phyloP scores from a whole-genome alignment of 192 early-diverging fungal species.

The Coemansia asiatica region DNA sequence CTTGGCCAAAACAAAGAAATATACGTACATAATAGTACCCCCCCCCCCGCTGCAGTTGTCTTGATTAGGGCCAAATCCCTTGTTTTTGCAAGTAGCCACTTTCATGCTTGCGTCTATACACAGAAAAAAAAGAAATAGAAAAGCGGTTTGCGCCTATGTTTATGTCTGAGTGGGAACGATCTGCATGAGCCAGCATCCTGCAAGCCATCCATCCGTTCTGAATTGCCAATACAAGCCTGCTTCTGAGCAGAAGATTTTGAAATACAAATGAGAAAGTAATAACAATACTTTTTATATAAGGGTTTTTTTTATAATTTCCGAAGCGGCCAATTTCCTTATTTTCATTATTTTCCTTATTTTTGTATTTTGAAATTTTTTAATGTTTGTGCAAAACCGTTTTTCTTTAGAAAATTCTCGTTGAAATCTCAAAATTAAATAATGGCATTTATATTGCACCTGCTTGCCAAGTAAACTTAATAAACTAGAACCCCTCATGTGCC shows the following conservation, averaged over 20 bases:
- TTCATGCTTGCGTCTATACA: neutral
- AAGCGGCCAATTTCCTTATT: no score
- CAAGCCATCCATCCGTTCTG: constrained; percentile 8
- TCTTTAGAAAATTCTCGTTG: no score
- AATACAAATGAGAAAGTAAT: no score
- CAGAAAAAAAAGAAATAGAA: constrained; percentile 9
- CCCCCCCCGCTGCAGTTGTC: neutral
- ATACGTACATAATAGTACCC: neutral
- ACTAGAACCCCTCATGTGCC: neutral
- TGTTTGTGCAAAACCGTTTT: no score
- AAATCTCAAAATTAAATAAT: no score
- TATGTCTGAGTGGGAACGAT: neutral
- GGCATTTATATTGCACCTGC: no score
- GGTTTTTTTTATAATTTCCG: no score
- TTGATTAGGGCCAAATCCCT: neutral
- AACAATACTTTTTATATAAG: no score
- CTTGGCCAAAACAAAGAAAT: neutral
- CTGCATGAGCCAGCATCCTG: constrained; percentile 12
- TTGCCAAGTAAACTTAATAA: neutral
- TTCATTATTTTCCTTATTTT: no score
- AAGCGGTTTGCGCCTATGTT: neutral
- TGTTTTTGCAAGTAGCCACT: neutral
- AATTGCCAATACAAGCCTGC: neutral
- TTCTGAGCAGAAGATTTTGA: neutral
- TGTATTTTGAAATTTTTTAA: no score